Evolutionary conservation across 805 yeast genomes (phyloP).

Genomic region (Suhomyces emberorum): DNA sequence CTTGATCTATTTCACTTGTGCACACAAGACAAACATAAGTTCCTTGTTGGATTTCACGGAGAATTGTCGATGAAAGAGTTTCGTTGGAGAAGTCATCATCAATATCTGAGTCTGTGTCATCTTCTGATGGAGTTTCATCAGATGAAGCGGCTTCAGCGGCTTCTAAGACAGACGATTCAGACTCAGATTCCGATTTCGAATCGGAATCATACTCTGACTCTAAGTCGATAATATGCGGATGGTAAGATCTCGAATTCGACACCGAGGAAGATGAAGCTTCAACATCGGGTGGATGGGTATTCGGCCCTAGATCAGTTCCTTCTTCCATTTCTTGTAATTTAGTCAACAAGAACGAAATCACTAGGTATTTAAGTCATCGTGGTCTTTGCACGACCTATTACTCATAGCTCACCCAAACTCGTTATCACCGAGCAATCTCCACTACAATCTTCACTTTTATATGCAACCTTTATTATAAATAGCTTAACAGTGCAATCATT

Average conservation of each 20-base stretch:
- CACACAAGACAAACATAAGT: slow-evolving; percentile 83
- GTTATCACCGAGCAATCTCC: too few species aligned
- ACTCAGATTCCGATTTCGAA: not conserved
- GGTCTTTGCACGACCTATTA: too few species aligned
- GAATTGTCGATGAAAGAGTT: slow-evolving; percentile 40
- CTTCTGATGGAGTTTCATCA: not conserved
- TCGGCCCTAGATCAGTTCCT: slow-evolving; percentile 5
- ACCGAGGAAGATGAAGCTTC: not conserved
- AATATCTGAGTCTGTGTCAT: slow-evolving; percentile 12
- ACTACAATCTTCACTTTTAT: too few species aligned
- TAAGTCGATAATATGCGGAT: slow-evolving; percentile 10
- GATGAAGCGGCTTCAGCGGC: slow-evolving; percentile 1
- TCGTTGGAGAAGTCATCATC: slow-evolving; percentile 21
- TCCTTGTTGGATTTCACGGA: slow-evolving; percentile 61
- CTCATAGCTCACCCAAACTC: too few species aligned
- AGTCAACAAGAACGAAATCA: too few species aligned
- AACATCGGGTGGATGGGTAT: not conserved
- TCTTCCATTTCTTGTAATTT: slow-evolving; percentile 5
- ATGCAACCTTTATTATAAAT: too few species aligned
- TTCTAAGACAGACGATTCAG: not conserved
- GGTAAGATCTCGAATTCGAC: slow-evolving; percentile 4
- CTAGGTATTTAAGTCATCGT: too few species aligned
- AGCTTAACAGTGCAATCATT: not conserved
- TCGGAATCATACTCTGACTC: slow-evolving; percentile 8
- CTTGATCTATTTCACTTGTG: slow-evolving; percentile 70